Evolutionary conservation across 192 early-diverging fungal genomes (phyloP).

Genomic region (Powellomyces hirtus): DNA sequence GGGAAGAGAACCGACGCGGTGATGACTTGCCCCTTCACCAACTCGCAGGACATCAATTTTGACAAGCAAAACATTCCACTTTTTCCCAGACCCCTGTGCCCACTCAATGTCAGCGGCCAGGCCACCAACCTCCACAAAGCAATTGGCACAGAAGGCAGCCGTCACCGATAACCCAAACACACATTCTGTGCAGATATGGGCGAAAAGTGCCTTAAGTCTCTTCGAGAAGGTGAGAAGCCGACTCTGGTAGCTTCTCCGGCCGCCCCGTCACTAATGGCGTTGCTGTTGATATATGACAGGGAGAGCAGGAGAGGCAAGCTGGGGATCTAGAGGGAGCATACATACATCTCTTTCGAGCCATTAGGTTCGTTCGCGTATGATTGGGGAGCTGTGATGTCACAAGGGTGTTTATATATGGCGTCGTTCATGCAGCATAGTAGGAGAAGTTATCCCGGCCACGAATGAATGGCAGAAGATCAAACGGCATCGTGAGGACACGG

Average conservation of each 20-base stretch:
- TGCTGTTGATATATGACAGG: not conserved
- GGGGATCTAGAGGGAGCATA: slow-evolving; percentile 14
- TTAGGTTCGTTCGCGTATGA: not conserved
- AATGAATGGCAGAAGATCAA: slow-evolving; percentile 17
- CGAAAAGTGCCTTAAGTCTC: not conserved
- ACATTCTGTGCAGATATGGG: slow-evolving; percentile 10
- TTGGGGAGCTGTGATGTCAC: too few species aligned
- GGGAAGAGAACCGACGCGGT: too few species aligned
- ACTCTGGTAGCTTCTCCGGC: not conserved
- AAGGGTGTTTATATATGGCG: too few species aligned
- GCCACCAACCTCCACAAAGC: too few species aligned
- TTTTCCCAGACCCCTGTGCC: too few species aligned
- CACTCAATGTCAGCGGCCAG: too few species aligned
- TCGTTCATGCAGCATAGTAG: slow-evolving; percentile 40
- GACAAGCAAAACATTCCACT: too few species aligned
- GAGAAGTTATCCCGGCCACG: slow-evolving; percentile 37
- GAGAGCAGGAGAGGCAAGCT: not conserved
- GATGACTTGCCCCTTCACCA: too few species aligned
- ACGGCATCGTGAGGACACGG: not conserved
- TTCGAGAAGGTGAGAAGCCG: slow-evolving; percentile 11
- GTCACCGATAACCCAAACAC: slow-evolving; percentile 10
- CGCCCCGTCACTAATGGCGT: not conserved
- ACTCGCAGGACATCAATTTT: too few species aligned
- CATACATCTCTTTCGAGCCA: slow-evolving; percentile 9
- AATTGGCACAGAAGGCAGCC: not conserved